Base-by-base conservation (phyloP, 345 rosid species). In the Lumnitzera racemosa region DNA sequence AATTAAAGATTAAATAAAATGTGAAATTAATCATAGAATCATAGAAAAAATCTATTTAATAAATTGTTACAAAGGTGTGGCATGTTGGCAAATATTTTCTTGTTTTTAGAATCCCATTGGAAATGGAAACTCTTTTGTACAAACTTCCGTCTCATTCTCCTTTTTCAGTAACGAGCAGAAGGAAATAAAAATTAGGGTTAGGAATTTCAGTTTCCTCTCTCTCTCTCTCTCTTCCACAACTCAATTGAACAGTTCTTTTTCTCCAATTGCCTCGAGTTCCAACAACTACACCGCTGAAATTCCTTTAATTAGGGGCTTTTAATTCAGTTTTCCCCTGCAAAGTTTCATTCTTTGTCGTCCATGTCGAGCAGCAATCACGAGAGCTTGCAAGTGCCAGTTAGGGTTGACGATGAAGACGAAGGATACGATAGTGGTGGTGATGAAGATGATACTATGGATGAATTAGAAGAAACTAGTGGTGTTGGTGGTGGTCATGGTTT, bases 321-420 rank as follows among this genome's bases (percentile, higher is more conserved):
- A 10, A 31, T 51, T 24, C n/a, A 36, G 43, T 36, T 36, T 7
- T 36, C 66, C 61, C 53, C 23, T 54, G 41, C 15, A 24, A 49
- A 60, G 51, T 41, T 41, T 49, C 15, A 7, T 2, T 5, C 24
- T 36, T 55, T 15, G 12, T 7, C 4, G 24, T 51, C 24, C 23
- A 41, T n/a, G 61, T 55, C n/a, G 43, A 56, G 36, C 59, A 15
- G 23, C 31, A 79, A 84, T 72, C 80, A 84, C 53, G 84, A 72
- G 75, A 78, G 79, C 55, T 79, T 77, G 53, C 89, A 65, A 69
- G 70, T 68, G 20, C 73, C 74, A 69, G 61, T 75, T 68, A 78
- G 76, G 51, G 84, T 74, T 14, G 89, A 76, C 48, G 83, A 72
- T n/a, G 86, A 77, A n/a, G 84, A 77, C 46, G 80, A 61, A 49